These are phyloP conservation scores for Prunus fruticosa DNA, from an alignment of 306 rosid species.

Conservation along the genomic window DNA sequence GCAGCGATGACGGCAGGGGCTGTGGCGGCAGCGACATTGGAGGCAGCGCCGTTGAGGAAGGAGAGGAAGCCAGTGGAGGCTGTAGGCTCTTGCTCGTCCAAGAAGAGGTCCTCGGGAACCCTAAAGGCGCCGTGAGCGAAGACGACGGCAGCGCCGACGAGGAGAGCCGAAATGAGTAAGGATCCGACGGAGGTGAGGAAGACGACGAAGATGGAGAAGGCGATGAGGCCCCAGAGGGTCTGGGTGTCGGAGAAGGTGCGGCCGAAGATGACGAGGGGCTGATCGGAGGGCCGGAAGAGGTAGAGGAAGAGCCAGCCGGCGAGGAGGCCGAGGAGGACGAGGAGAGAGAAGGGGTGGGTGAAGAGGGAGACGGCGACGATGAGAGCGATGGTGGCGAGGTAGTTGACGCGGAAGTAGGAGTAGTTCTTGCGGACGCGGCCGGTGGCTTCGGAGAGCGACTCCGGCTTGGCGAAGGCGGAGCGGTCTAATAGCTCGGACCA, in stretches of 20 bases:
- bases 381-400: constrained; percentile 46
- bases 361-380: constrained; percentile 67
- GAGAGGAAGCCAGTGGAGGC: constrained; percentile 62
- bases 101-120: constrained; percentile 85
- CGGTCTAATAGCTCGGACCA: constrained; percentile 80
- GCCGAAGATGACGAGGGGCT: constrained; percentile 77
- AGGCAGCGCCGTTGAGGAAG: constrained; percentile 54
- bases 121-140: constrained; percentile 79
- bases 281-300: constrained; percentile 92
- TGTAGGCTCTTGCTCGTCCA: constrained; percentile 59
- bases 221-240: constrained; percentile 52
- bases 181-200: constrained; percentile 92
- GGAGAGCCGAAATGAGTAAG: constrained; percentile 60
- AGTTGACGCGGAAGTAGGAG: constrained; percentile 83
- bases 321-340: constrained; percentile 61
- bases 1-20: constrained; percentile 40
- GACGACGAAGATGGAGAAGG: constrained; percentile 48
- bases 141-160: constrained; percentile 57
- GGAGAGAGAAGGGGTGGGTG: constrained; percentile 64
- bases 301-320: constrained; percentile 89
- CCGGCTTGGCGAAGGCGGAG: constrained; percentile 69
- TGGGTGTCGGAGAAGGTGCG: constrained; percentile 75
- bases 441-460: constrained; percentile 72
- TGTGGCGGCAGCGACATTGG: constrained; percentile 42
- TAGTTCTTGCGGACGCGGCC: constrained; percentile 83